phyloP scores from a whole-genome alignment of 768 basidiomycete species.

The Russula olivacea region DNA sequence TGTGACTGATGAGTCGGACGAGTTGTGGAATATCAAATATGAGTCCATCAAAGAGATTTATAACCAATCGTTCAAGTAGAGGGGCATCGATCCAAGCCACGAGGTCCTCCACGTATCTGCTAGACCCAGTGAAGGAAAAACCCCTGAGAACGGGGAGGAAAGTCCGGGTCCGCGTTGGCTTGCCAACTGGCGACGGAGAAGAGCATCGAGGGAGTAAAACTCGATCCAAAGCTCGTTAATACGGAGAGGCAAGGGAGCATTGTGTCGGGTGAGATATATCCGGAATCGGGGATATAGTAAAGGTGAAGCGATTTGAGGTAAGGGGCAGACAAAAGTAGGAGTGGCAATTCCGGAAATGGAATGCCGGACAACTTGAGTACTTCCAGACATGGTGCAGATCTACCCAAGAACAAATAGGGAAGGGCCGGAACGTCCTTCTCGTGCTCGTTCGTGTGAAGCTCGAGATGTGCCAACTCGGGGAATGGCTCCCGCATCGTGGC shows the following conservation, averaged over 20 bases:
- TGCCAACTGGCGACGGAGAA: no score
- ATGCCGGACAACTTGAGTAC: background rate
- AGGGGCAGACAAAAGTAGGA: no score
- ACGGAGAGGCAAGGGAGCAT: background rate
- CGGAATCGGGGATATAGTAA: background rate
- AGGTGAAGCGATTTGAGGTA: no score
- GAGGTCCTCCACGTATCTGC: constrained; percentile 1
- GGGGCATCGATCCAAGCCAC: background rate
- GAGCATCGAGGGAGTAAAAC: no score
- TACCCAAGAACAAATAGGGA: background rate
- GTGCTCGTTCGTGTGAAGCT: no score
- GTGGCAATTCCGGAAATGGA: background rate
- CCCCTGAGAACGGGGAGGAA: background rate
- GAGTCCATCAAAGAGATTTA: no score
- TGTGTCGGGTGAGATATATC: background rate
- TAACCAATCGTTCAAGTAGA: no score
- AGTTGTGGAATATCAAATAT: background rate
- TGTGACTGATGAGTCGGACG: background rate
- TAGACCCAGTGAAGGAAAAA: background rate
- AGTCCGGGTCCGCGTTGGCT: no score
- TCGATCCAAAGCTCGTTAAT: background rate
- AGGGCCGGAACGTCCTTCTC: no score
- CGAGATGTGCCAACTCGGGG: no score
- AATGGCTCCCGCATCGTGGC: no score
- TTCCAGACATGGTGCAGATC: background rate